Evolutionary conservation across 2,329 filamentous ascomycete genomes (phyloP), one percentile per base, ranked within the genome.

Genomic region (Daldinia sp.): DNA sequence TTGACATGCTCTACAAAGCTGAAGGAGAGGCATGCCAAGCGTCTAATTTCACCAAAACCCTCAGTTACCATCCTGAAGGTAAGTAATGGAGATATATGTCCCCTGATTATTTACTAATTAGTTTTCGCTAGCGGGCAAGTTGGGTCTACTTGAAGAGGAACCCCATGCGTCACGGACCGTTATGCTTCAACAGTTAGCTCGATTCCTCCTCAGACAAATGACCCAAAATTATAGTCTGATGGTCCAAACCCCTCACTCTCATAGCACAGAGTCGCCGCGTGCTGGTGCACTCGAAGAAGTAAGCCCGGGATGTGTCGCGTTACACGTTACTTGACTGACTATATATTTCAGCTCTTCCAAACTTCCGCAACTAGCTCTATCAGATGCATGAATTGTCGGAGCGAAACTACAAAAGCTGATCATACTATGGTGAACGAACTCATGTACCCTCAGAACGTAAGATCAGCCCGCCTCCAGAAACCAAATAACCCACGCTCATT

Each of bases 1-100:
- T 97, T 71, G 96, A 99, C 74, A 99, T 99, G 95, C 84, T 99
- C 21, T 91, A 98, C 71, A 99, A 98, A 75, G 95, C 95, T 1
- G 90, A 91, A 66, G 94, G 94, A 0, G 90, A 94, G 58, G 96
- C 96, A 62, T 99, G 95, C 70, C 95, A 99, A 75, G 95, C 95
- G 11, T 97, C 94, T 0, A 99, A 99, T 73, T 85, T 99, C 66
- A 81, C 98, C 29, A 96, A 95, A 76, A 92, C 93, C 0, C 89
- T 99, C 60, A 94, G 92, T 74, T 90, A 89, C 67, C 90, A 93
- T 64, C 89, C 92, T 1, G 91, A 94, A 80, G 89, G 88, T 84
- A 77, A 57, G 79, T 73, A 15, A 11, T 23, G 9, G 4, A 39
- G 15, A 13, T 29, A 7, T 27, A 9, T n/a, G 37, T 19, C 29